Conservation (phyloP, 495 filamentous ascomycete genomes). For the Diplogelasinospora grovesii region DNA sequence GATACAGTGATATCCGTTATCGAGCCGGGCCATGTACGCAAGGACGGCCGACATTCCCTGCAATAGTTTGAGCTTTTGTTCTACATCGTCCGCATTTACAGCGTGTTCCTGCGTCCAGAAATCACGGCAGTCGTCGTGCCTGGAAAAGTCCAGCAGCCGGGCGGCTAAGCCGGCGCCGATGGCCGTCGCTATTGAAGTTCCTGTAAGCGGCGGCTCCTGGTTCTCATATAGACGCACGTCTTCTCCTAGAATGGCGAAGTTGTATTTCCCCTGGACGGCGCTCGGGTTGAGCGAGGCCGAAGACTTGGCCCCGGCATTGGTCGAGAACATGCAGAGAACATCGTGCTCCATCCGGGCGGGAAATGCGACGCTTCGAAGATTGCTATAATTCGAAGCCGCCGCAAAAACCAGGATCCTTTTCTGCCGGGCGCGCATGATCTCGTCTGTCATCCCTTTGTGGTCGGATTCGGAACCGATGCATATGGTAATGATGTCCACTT, state of each 20-base stretch:
- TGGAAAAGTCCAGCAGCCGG: constrained; percentile 13
- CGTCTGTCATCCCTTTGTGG: constrained; percentile 1
- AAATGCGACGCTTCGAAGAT: constrained; percentile 5
- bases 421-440: not conserved
- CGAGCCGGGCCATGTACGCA: not conserved
- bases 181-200: constrained; percentile 7
- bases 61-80: constrained; percentile 2
- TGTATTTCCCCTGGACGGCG: not conserved
- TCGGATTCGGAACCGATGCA: constrained; percentile 1
- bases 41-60: constrained; percentile 10
- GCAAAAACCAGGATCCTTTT: constrained; percentile 8
- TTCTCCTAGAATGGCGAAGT: constrained; percentile 13
- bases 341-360: constrained; percentile 3
- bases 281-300: constrained; percentile 6
- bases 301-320: not conserved
- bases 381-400: constrained; percentile 6
- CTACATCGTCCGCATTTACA: too few relatives aligned
- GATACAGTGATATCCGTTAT: constrained; percentile 8
- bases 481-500: constrained; percentile 11
- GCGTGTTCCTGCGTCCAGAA: not conserved
- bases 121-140: constrained; percentile 8
- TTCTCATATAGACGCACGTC: constrained; percentile 1
- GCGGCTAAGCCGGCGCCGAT: constrained; percentile 15
- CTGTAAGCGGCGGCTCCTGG: not conserved
- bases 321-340: constrained; percentile 15